Conservation (phyloP, 164 flowering plant genomes). For the Cinnamomum micranthum region DNA sequence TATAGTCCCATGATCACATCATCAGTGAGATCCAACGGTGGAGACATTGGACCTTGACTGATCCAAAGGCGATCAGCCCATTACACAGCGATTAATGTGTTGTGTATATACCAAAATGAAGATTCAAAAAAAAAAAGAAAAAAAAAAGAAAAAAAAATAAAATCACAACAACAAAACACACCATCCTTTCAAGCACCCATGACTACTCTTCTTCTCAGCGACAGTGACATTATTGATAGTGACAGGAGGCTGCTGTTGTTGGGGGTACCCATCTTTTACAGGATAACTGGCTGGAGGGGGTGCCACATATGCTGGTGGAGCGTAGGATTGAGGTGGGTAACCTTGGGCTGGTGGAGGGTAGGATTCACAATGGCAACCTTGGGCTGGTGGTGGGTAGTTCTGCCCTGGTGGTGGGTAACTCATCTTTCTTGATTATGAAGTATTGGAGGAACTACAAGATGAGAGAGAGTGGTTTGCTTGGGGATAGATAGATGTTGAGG, state of each 20-base stretch:
- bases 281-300: neutral
- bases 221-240: too few relatives aligned
- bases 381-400: neutral
- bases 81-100: neutral
- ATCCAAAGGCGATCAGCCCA: neutral
- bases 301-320: neutral
- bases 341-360: neutral
- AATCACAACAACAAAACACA: neutral
- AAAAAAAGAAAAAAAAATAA: too few relatives aligned
- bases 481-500: too few relatives aligned
- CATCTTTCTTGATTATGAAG: too few relatives aligned
- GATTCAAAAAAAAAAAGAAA: too few relatives aligned
- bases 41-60: neutral
- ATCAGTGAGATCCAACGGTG: neutral
- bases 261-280: neutral
- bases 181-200: constrained; percentile 16
- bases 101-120: neutral
- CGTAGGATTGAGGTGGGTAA: constrained; percentile 2
- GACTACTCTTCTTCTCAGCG: too few relatives aligned
- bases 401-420: too few relatives aligned
- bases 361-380: neutral
- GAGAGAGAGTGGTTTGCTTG: too few relatives aligned
- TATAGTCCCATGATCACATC: neutral
- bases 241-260: neutral
- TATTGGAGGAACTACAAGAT: too few relatives aligned